Base-by-base conservation (phyloP, 768 basidiomycete species). In the Fistulinella prunicolor region DNA sequence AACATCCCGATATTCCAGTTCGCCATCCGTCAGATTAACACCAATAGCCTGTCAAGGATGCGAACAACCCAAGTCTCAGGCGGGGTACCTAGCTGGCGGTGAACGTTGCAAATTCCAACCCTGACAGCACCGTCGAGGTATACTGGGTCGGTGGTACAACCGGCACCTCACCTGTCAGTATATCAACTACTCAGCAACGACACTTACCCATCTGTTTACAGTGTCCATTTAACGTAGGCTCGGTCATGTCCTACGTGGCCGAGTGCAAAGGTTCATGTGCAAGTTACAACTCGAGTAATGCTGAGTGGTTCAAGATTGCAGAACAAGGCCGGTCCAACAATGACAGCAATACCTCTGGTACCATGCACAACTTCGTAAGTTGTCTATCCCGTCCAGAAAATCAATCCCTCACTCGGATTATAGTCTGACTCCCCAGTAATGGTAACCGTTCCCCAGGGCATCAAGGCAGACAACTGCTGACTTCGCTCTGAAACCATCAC, bases 401-500 rank as follows among this genome's bases (percentile, higher is more conserved):
- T n/a, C 37, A 30, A 6, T 10, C 13, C 6, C 47, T 57, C 14
- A 46, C 41, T 13, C 29, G 9, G 9, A 1, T 21, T 30, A 0
- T 37, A 75, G 49, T 54, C 61, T 2, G 76, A 79, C 1, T 60
- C 56, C 3, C 60, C 71, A 2, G 73, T 68, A 0, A 67, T 45
- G 2, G 66, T 76, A 6, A 70, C 63, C 0, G 61, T 84, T 21
- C 82, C 82, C 1, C 44, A 50, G 10, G 75, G 70, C 37, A 66
- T 90, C 40, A 77, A 80, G 1, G 60, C 85, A 0, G 89, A 86
- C 7, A 77, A 83, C 56, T 91, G 90, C 62, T 66, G 90, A 41
- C 62, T 89, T 56, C 85, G 89, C 3, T 80, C 87, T 64, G 88
- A 89, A 32, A 75, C 89, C 64, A 82, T 91, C 57, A 73, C 83